phyloP scores from a whole-genome alignment of 192 early-diverging fungal species.

The Rhizophagus clarus region DNA sequence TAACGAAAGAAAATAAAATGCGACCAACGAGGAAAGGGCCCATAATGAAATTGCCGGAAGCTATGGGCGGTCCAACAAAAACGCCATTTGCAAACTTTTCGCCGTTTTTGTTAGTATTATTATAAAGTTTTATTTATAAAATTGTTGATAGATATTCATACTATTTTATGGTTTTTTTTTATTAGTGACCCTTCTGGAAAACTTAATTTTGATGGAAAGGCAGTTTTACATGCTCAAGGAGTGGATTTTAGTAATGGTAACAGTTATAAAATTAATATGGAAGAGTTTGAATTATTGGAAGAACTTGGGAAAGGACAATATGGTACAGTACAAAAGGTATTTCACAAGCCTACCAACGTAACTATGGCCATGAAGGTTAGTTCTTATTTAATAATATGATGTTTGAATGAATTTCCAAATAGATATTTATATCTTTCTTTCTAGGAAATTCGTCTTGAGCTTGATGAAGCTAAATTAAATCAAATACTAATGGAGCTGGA shows the following conservation, averaged over 20 bases:
- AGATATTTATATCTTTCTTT: background rate
- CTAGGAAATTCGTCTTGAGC: constrained; percentile 89
- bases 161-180: constrained; percentile 6
- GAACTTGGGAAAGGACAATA: constrained; percentile 92
- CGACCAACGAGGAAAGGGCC: background rate
- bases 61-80: background rate
- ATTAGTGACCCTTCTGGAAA: constrained; percentile 79
- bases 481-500: constrained; percentile 97
- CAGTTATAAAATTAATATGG: constrained; percentile 86
- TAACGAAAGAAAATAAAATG: background rate
- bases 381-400: background rate
- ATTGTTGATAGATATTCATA: background rate
- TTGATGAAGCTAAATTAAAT: constrained; percentile 85
- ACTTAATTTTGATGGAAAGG: constrained; percentile 91
- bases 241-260: constrained; percentile 91
- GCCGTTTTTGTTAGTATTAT: constrained; percentile 60
- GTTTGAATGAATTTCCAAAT: constrained; percentile 3
- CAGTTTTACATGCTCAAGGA: constrained; percentile 85
- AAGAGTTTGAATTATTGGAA: constrained; percentile 73
- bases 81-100: constrained; percentile 71
- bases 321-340: constrained; percentile 90
- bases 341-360: constrained; percentile 82
- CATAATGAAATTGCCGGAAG: background rate
- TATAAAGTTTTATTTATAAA: background rate
- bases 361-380: constrained; percentile 83